Evolutionary conservation across 345 rosid genomes (phyloP).

Genomic region (Combretum micranthum): DNA sequence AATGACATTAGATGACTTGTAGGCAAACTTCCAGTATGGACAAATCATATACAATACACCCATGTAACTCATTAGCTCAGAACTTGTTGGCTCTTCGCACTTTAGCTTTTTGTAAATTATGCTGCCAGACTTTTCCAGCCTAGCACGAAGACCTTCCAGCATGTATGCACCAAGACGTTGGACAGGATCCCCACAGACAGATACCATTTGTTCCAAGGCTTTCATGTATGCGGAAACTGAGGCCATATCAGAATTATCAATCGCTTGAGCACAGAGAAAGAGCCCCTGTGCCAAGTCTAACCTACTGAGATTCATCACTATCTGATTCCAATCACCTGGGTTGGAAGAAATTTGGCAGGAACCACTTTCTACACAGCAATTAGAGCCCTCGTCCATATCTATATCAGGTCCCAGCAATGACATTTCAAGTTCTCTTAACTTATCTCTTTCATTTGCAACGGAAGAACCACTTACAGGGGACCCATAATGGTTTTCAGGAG

Average conservation of each 20-base stretch:
- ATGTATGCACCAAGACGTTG: conserved; percentile 82
- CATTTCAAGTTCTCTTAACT: conserved; percentile 62
- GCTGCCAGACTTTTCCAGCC: conserved; percentile 81
- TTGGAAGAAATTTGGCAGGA: conserved; percentile 25
- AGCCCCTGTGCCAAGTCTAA: conserved; percentile 56
- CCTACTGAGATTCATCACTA: conserved; percentile 49
- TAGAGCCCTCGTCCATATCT: conserved; percentile 33
- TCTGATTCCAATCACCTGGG: conserved; percentile 39
- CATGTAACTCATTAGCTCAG: conserved; percentile 96
- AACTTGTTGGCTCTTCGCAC: conserved; percentile 73
- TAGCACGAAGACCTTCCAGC: conserved; percentile 92
- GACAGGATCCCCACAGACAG: conserved; percentile 76
- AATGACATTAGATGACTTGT: conserved; percentile 60
- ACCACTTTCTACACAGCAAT: conserved; percentile 39
- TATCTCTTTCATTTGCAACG: conserved; percentile 46
- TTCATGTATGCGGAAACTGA: conserved; percentile 52
- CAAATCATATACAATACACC: conserved; percentile 58
- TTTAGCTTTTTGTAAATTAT: conserved; percentile 75
- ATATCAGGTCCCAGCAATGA: conserved; percentile 62
- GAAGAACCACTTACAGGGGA: conserved; percentile 81
- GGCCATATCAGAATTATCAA: conserved; percentile 37
- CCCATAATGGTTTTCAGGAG: conserved; percentile 58
- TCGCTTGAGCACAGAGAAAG: conserved; percentile 54
- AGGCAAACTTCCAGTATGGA: conserved; percentile 93
- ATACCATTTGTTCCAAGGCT: conserved; percentile 78